Evolutionary conservation across 768 basidiomycete species (phyloP).

Genomic region (Cubamyces sp.): DNA sequence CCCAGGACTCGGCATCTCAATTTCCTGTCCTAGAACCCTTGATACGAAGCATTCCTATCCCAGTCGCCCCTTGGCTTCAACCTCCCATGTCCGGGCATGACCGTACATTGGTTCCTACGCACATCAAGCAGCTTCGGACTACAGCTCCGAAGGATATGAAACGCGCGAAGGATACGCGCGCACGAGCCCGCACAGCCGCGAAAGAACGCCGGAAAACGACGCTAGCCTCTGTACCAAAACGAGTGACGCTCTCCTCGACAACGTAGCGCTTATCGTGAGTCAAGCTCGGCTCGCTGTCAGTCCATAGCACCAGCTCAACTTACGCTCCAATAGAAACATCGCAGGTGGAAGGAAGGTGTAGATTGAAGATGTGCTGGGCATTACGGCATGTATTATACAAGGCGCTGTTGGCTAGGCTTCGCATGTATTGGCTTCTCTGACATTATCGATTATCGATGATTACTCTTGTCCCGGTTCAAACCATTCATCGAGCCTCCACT

Average conservation of each 20-base stretch:
- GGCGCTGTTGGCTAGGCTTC: no score
- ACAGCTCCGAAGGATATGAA: constrained; percentile 82
- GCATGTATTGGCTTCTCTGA: background rate
- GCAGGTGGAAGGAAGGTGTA: no score
- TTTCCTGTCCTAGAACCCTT: constrained; percentile 36
- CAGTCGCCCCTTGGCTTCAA: constrained; percentile 71
- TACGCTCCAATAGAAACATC: no score
- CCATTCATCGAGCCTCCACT: no score
- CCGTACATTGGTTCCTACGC: constrained; percentile 61
- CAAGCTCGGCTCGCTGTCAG: no score
- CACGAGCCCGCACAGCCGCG: constrained; percentile 51
- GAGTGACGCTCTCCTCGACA: background rate
- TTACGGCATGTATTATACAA: no score
- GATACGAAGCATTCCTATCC: constrained; percentile 53
- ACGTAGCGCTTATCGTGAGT: background rate
- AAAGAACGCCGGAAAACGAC: constrained; percentile 38
- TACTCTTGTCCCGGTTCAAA: no score
- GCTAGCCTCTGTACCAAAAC: background rate
- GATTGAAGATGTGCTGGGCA: no score
- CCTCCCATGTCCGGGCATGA: constrained; percentile 31
- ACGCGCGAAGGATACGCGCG: constrained; percentile 61
- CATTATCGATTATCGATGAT: background rate
- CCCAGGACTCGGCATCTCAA: constrained; percentile 47
- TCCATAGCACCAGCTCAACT: no score
- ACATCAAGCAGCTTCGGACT: constrained; percentile 81